These are phyloP conservation scores for Discostella stelligera DNA, from an alignment of 352 stramenopile species.

Conservation along the genomic window DNA sequence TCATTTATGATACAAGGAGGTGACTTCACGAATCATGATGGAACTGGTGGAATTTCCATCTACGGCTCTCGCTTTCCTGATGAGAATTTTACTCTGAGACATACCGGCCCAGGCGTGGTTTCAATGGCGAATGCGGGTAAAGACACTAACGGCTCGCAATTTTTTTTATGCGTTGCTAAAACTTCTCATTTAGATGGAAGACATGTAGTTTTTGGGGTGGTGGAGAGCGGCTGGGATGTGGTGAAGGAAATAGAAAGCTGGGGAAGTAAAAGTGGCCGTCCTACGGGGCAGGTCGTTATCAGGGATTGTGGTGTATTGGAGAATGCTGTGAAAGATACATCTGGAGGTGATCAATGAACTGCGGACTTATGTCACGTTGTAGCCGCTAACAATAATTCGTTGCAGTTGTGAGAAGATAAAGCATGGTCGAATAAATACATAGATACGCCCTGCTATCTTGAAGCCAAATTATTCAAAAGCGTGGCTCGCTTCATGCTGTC, in stretches of 20 bases:
- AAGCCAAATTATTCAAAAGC: slow-evolving; percentile 34
- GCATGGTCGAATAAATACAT: no score
- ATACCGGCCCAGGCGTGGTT: slow-evolving; percentile 76
- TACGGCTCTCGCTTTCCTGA: slow-evolving; percentile 93
- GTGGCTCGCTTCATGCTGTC: slow-evolving; percentile 44
- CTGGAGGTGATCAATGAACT: background rate
- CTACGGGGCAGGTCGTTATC: slow-evolving; percentile 89
- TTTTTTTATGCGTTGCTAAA: slow-evolving; percentile 79
- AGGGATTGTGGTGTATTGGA: slow-evolving; percentile 87
- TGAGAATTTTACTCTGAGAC: slow-evolving; percentile 93
- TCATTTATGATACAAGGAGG: slow-evolving; percentile 85
- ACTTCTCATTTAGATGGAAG: slow-evolving; percentile 74
- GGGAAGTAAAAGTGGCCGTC: slow-evolving; percentile 89
- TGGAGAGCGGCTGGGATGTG: slow-evolving; percentile 89
- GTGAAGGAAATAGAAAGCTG: slow-evolving; percentile 94
- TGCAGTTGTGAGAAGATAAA: no score
- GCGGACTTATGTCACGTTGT: background rate
- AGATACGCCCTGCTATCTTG: background rate
- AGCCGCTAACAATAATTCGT: background rate
- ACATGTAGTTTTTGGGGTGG: slow-evolving; percentile 90
- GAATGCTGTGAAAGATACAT: background rate
- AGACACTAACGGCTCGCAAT: slow-evolving; percentile 81
- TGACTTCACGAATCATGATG: slow-evolving; percentile 93
- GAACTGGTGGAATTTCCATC: slow-evolving; percentile 90
- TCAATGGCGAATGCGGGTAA: slow-evolving; percentile 73